Percentiles rank a stretch among this genome's conserved stretches.
These are phyloP conservation scores for Neonectria punicea DNA, from an alignment of 2,329 filamentous ascomycete species.

Conservation along the genomic window DNA sequence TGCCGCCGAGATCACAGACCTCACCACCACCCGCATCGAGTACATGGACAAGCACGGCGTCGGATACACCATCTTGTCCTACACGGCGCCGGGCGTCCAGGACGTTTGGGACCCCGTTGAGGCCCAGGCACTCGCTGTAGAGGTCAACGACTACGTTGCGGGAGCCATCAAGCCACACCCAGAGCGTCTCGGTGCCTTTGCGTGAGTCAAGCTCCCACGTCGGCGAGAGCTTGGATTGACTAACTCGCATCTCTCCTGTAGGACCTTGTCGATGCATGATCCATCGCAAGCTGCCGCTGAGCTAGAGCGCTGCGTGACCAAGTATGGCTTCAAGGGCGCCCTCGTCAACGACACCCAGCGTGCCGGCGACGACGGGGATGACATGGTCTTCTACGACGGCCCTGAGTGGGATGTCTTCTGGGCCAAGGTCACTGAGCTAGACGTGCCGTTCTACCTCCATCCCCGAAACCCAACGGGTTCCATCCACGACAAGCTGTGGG, in stretches of 20 bases:
- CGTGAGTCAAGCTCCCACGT: constrained; percentile 41
- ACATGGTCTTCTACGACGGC: constrained; percentile 72
- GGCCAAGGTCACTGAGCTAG: constrained; percentile 65
- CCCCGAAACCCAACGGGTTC: constrained; percentile 67
- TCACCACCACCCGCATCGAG: constrained; percentile 53
- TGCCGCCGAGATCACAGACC: constrained; percentile 61
- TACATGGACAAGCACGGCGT: constrained; percentile 59
- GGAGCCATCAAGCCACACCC: constrained; percentile 50
- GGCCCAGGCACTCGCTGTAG: constrained; percentile 54
- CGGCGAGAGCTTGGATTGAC: neutral
- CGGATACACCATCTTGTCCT: constrained; percentile 59
- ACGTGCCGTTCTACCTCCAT: constrained; percentile 73
- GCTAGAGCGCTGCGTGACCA: constrained; percentile 62
- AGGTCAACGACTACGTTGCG: constrained; percentile 56
- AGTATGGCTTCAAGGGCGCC: constrained; percentile 71
- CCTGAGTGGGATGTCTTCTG: constrained; percentile 71
- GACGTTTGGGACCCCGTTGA: constrained; percentile 54
- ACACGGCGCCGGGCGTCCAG: constrained; percentile 61
- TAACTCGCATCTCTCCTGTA: constrained; percentile 23
- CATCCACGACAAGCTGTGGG: constrained; percentile 68
- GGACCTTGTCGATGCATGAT: constrained; percentile 63
- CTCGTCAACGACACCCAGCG: constrained; percentile 72
- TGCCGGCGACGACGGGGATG: constrained; percentile 66
- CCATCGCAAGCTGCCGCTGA: constrained; percentile 61
- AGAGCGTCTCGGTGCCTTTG: constrained; percentile 59